Evolutionary conservation across 441 rosid genomes (phyloP), one percentile per base, ranked within the genome.

Genomic region (Pelargonium cotyledonis): DNA sequence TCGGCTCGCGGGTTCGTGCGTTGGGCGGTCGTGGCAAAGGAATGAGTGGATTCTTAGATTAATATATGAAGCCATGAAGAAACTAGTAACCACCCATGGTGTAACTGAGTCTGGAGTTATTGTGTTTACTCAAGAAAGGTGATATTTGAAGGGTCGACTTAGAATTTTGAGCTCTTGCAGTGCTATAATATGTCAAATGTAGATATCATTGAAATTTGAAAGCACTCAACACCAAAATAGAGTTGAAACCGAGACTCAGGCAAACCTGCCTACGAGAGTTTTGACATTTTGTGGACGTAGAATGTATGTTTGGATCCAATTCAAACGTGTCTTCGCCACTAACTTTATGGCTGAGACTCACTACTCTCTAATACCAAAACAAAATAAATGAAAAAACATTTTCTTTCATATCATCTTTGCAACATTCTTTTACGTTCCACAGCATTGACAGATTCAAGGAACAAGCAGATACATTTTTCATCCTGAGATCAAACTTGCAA

Each of bases 371-470:
- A 12, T 15, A 15, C n/a, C 18, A 15, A 51, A 12, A 12, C 1
- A 23, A 8, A 68, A 26, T 8, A n/a, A 35, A 15, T 6, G 62
- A 21, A 73, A 74, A 8, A 77, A 68, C 73, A 67, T 58, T 29
- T 69, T 31, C 64, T 71, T 74, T 64, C 75, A 69, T 75, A 71
- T 62, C 65, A 70, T 80, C 74, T 86, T 68, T 74, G 82, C 89
- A 83, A 73, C 70, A 66, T 8, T 68, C 72, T 81, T 78, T 80
- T 73, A 66, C 72, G 72, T 68, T 76, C 65, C 75, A 65, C 14
- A 63, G 73, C 77, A 71, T 63, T 68, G 78, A 74, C 68, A 65
- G 75, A 60, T 67, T 71, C 41, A 21, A 69, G 68, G 68, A 77
- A 72, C 41, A 47, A 76, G 69, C 80, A 78, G 84, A 68, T 73